Base-by-base conservation (phyloP, 2,329 filamentous ascomycete genomes). In the Alternaria triticina region DNA sequence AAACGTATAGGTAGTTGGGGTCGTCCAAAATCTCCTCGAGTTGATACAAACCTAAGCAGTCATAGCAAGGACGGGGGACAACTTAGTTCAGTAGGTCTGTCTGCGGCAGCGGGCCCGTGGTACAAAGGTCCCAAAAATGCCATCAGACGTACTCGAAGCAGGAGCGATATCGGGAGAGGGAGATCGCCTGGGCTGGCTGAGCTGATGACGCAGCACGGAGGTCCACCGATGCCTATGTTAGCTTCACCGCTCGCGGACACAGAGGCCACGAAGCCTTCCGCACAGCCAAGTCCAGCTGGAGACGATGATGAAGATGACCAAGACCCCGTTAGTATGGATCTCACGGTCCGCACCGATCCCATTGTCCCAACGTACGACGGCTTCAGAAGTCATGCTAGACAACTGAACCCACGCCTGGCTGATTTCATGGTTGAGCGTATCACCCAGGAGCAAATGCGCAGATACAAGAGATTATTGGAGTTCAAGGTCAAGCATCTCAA, bases 401-500 rank as follows among this genome's bases (percentile, higher is more conserved):
- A 87, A 62, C 81, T 96, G 46, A 96, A 96, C 73, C 92, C 93
- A n/a, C 82, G 85, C 11, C 83, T 97, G 61, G 83, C 83, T n/a
- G 81, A 85, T 9, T 85, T 89, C 78, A 84, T 97, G 67, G 87
- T 95, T 13, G 91, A 96, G 28, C 89, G 94, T 49, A 91, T 97
- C 69, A 92, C 91, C 0, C 87, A 92, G 68, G 93, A 97, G 73
- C 93, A 97, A 77, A 83, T 90, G 50, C 84, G 89, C 62, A 88
- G 94, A 59, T 97, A 94, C 80, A 96, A 94, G 78, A 87, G 88
- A 27, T 83, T 97, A 15, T 83, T 95, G 28, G 89, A 88, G 40
- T 83, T 86, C 65, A 91, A 89, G 74, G 84, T 92, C 59, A 90
- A 90, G 71, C 94, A 97, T 74, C 82, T 89, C 1, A 84, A 86